Evolutionary conservation across 495 filamentous ascomycete species (phyloP).

Genomic region (Lophiotrema nucula): DNA sequence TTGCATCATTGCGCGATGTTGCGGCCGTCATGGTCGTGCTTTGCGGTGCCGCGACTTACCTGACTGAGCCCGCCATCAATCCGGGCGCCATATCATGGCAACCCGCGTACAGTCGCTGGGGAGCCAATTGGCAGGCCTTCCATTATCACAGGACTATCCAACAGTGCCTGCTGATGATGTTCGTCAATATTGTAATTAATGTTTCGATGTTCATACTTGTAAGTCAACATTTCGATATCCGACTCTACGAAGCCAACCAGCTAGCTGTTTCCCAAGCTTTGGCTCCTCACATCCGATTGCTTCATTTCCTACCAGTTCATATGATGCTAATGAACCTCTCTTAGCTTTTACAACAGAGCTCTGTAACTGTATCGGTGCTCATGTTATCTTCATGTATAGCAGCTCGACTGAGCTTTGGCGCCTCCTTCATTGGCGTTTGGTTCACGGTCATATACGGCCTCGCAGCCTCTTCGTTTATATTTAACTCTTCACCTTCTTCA

Average conservation of each 20-base stretch:
- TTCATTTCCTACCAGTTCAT: neutral
- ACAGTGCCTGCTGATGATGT: conserved; percentile 16
- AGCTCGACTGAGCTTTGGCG: conserved; percentile 14
- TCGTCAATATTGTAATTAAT: conserved; percentile 16
- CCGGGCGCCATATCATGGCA: conserved; percentile 30
- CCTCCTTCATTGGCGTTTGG: conserved; percentile 28
- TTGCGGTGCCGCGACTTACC: conserved; percentile 27
- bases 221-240: neutral
- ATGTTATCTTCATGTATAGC: conserved; percentile 21
- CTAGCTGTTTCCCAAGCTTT: too few relatives aligned
- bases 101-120: conserved; percentile 9
- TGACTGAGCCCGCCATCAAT: conserved; percentile 30
- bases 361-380: conserved; percentile 18
- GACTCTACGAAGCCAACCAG: too few relatives aligned
- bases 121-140: conserved; percentile 19
- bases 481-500: conserved; percentile 18
- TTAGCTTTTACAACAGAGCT: conserved; percentile 29
- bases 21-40: conserved; percentile 15
- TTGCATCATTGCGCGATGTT: conserved; percentile 27
- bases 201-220: conserved; percentile 17
- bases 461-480: conserved; percentile 14
- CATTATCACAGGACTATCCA: conserved; percentile 16
- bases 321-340: neutral
- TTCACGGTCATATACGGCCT: conserved; percentile 23
- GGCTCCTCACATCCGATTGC: too few relatives aligned